phyloP scores from a whole-genome alignment of 768 basidiomycete species.

The Amanita jacksonii region DNA sequence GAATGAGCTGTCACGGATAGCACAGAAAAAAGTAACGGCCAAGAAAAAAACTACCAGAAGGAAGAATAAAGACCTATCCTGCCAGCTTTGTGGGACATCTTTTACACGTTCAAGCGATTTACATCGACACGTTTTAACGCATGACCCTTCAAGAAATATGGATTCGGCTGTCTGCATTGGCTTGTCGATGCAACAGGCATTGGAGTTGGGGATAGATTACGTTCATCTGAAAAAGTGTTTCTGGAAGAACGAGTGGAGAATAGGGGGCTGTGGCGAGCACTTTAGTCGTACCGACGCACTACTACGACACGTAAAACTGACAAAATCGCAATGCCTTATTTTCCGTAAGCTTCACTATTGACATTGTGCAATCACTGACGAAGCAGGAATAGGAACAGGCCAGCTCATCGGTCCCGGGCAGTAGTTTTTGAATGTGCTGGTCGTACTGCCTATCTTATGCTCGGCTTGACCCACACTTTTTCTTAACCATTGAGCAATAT shows the following conservation, averaged over 20 bases:
- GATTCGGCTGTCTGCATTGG: neutral
- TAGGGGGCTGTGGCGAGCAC: constrained; percentile 30
- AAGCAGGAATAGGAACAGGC: neutral
- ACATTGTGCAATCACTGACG: neutral
- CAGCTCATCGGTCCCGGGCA: neutral
- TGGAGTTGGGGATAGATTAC: constrained; percentile 1
- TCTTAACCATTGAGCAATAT: too few relatives aligned
- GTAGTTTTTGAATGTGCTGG: neutral
- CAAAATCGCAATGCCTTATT: neutral
- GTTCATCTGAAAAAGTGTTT: constrained; percentile 8
- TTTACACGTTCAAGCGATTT: constrained; percentile 2
- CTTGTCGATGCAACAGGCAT: constrained; percentile 11
- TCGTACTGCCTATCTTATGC: too few relatives aligned
- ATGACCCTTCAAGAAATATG: neutral
- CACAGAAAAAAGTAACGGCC: neutral
- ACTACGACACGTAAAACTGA: constrained; percentile 25
- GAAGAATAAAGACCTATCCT: neutral
- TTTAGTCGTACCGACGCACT: constrained; percentile 40
- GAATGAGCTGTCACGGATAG: neutral
- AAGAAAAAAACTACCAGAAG: neutral
- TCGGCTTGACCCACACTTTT: too few relatives aligned
- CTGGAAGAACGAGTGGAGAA: constrained; percentile 23
- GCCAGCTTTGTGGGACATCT: neutral
- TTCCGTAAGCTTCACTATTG: neutral
- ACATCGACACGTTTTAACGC: constrained; percentile 1